phyloP scores from a whole-genome alignment of 2,329 filamentous ascomycete genomes.

The Sphaceloma murrayae region DNA sequence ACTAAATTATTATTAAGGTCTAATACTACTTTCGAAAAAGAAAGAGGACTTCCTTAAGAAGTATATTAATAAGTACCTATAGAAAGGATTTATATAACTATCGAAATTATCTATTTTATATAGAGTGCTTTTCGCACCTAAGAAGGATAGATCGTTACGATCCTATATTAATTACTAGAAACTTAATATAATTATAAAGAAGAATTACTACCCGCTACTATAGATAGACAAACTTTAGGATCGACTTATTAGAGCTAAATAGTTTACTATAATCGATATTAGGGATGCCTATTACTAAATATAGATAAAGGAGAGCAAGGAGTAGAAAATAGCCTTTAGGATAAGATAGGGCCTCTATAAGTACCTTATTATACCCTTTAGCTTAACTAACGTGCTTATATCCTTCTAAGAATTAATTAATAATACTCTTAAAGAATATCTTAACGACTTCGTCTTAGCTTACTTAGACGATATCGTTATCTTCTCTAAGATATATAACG shows the following conservation, averaged over 20 bases:
- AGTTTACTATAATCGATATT: slow-evolving; percentile 24
- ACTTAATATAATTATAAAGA: slow-evolving; percentile 27
- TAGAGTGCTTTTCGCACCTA: slow-evolving; percentile 19
- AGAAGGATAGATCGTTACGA: slow-evolving; percentile 19
- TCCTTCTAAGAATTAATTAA: slow-evolving; percentile 27
- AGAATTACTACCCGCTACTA: slow-evolving; percentile 25
- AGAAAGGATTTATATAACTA: slow-evolving; percentile 4
- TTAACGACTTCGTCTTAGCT: slow-evolving; percentile 21
- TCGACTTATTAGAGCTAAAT: slow-evolving; percentile 17
- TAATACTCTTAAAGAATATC: slow-evolving; percentile 16
- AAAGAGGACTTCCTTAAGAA: slow-evolving; percentile 3
- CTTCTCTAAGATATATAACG: slow-evolving; percentile 19
- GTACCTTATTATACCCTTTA: slow-evolving; percentile 25
- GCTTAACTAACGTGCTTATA: slow-evolving; percentile 20
- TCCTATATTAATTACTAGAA: slow-evolving; percentile 27
- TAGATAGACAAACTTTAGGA: slow-evolving; percentile 25
- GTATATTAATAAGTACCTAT: background rate
- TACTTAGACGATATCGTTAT: slow-evolving; percentile 30
- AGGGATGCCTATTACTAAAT: slow-evolving; percentile 23
- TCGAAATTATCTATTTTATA: background rate
- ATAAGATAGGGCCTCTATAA: slow-evolving; percentile 23
- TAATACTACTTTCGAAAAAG: slow-evolving; percentile 3
- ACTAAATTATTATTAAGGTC: slow-evolving; percentile 2
- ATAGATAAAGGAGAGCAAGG: slow-evolving; percentile 21
- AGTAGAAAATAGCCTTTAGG: slow-evolving; percentile 22